These are phyloP conservation scores for Fusarium illudens DNA, from an alignment of 2,329 filamentous ascomycete genomes.

Conservation along the genomic window DNA sequence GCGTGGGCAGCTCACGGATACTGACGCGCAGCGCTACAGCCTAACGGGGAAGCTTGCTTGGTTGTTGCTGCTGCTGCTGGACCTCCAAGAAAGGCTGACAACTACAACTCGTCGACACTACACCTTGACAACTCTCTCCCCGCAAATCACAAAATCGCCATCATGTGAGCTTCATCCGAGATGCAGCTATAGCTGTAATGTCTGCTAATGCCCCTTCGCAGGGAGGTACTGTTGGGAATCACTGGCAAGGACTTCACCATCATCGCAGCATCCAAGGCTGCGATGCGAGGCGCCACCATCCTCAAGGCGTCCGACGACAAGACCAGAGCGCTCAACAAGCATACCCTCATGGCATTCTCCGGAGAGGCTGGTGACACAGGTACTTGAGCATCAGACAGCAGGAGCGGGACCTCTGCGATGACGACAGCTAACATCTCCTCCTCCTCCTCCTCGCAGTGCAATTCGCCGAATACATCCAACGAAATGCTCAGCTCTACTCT, in stretches of 20 bases:
- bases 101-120: slow-evolving; percentile 33
- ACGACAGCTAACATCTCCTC: slow-evolving; percentile 40
- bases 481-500: slow-evolving; percentile 96
- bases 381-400: slow-evolving; percentile 48
- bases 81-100: slow-evolving; percentile 37
- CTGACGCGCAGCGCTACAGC: slow-evolving; percentile 52
- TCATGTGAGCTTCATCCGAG: slow-evolving; percentile 35
- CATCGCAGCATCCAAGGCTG: slow-evolving; percentile 96
- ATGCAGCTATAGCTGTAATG: slow-evolving; percentile 19
- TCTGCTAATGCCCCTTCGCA: slow-evolving; percentile 49
- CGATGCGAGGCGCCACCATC: slow-evolving; percentile 96
- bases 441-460: slow-evolving; percentile 75
- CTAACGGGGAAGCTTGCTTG: slow-evolving; percentile 44
- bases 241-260: slow-evolving; percentile 99
- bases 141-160: slow-evolving; percentile 31
- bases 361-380: slow-evolving; percentile 96
- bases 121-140: slow-evolving; percentile 20
- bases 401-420: slow-evolving; percentile 7
- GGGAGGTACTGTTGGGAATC: slow-evolving; percentile 98
- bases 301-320: slow-evolving; percentile 97
- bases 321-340: slow-evolving; percentile 89
- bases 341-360: slow-evolving; percentile 93
- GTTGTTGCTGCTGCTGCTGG: slow-evolving; percentile 29
- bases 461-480: slow-evolving; percentile 99
- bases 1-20: slow-evolving; percentile 36